Base-by-base conservation (phyloP, 1,284 basidiomycete genomes). In the Agroathelia rolfsii region DNA sequence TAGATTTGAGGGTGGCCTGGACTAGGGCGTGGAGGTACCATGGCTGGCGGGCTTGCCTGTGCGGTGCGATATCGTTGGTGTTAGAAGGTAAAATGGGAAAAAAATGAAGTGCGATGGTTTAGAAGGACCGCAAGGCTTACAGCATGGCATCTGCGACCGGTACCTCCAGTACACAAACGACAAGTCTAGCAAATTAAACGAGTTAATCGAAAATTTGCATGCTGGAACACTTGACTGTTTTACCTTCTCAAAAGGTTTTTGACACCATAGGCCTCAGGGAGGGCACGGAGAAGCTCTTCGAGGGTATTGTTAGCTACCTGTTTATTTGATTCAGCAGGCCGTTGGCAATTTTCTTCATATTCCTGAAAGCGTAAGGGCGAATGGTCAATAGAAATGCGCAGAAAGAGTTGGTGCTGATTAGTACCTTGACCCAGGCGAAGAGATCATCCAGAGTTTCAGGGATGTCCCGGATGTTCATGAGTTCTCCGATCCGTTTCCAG, bases 381-480 rank as follows among this genome's bases (percentile, higher is more conserved):
- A 16, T 9, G 29, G 28, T 4, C 36, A 12, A 9, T 24, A 3
- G 11, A 23, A n/a, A 6, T 3, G 24, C 14, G 14, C 15, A 24
- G 13, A 11, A 32, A 18, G 31, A 11, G 8, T 6, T 24, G 23
- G 13, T 13, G 8, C 2, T 11, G 14, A 16, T n/a, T 44, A 48
- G 6, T 26, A 62, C 59, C 41, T 40, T 30, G 20, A 50, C 41
- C 62, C 62, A 68, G 9, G 43, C 44, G 8, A 43, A 39, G 27
- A 67, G 43, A 4, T 45, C 58, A 11, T 61, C 53, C 8, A 58
- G 27, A 4, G 50, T 58, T 4, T 51, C 49, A 4, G 64, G 65
- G 22, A 69, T 62, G 39, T 62, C 57, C 22, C 51, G 41, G 22
- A 69, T 65, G 3, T 53, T 48, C 61, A 65, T 62, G 20, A 54